Conservation (phyloP, 2,329 filamentous ascomycete species). For the Aurifilum marmelostoma region DNA sequence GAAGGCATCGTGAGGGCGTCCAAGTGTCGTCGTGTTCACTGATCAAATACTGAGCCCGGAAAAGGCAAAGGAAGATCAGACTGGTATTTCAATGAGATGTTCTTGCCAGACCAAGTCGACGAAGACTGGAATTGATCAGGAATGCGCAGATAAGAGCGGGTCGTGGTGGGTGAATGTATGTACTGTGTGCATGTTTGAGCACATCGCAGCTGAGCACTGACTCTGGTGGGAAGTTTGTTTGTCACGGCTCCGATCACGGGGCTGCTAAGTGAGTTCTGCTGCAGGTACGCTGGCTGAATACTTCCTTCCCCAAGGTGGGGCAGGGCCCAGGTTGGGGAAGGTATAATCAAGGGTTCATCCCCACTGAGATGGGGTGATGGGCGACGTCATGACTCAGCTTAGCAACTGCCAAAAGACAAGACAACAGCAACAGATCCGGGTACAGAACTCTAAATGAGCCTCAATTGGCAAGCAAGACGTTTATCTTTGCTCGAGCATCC, state of each 20-base stretch:
- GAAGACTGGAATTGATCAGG: neutral
- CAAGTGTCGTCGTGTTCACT: neutral
- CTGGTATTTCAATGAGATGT: neutral
- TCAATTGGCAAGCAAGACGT: neutral
- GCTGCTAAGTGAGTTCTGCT: neutral
- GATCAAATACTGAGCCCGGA: neutral
- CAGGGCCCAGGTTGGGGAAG: neutral
- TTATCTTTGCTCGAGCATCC: neutral
- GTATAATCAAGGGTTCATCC: neutral
- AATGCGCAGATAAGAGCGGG: neutral
- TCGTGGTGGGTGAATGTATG: too few relatives aligned
- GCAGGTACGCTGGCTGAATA: neutral
- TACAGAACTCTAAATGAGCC: neutral
- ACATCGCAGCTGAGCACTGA: neutral
- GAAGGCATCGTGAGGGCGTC: conserved; percentile 45
- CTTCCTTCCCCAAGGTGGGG: neutral
- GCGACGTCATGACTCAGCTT: conserved; percentile 3
- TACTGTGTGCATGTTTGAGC: neutral
- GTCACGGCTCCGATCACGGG: neutral
- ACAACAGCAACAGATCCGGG: neutral
- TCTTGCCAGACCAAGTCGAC: neutral
- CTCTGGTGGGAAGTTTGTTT: neutral
- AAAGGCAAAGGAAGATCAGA: neutral
- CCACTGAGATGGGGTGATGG: neutral
- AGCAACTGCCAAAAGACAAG: neutral